Evolutionary conservation across 2,329 filamentous ascomycete genomes (phyloP), one percentile per base, ranked within the genome.

Genomic region (Ceratocystis huliohia): DNA sequence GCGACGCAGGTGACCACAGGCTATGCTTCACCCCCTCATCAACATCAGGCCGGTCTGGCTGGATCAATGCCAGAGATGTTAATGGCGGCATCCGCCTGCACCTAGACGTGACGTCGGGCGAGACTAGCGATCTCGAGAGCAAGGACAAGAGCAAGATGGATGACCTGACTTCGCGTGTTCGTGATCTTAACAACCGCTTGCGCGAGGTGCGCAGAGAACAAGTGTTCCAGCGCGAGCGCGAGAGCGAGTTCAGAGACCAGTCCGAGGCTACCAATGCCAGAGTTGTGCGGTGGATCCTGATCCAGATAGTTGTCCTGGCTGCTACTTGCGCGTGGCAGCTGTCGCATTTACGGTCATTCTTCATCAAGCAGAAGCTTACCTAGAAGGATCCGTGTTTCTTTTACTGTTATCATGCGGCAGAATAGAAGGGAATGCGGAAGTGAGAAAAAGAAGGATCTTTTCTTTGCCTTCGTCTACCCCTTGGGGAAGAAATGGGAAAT

Each of bases 331-430:
- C 91, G 69, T 99, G 94, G 94, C 94, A 99, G 77, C 81, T 99
- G 61, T 96, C 91, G 65, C 93, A 99, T 78, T 83, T 99, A 72
- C 84, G 94, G 71, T 88, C 89, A 61, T 99, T 99, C 84, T 99
- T 99, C 81, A 99, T 99, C 81, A 99, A 99, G 84, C 93, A 97
- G 81, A 99, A 99, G 83, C 86, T 99, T 75, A 97, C 94, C 68
- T 99, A 84, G 77, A 61, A n/a, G 37, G 37, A 41, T 41, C 37
- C 10, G 13, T 41, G 13, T 41, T 41, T 41, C 37, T 22, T 50
- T 6, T 48, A 10, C 17, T 17, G 20, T 22, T 37, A 20, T 13
- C 10, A 22, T 50, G 48, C 48, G 7, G 48, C 46, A 10, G 20
- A 22, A 22, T 5, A 20, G 17, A 17, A 22, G 46, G 46, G 17